These are phyloP conservation scores for Skeletonema grethae DNA, from an alignment of 108 stramenopile genomes.

Conservation along the genomic window DNA sequence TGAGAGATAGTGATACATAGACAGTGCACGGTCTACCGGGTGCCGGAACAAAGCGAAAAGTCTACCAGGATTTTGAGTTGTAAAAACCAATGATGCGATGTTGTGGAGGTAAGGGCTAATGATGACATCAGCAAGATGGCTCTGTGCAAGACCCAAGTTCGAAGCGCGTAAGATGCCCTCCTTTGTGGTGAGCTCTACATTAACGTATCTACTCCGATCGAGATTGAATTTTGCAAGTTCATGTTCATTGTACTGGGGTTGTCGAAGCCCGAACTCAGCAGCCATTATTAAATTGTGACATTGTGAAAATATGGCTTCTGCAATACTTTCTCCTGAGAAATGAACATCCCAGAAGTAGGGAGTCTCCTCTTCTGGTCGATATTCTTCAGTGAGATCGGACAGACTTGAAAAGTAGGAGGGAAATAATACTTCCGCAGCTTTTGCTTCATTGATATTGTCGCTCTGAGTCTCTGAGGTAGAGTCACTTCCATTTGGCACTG, in stretches of 20 bases:
- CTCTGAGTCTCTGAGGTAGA: neutral
- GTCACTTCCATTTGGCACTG: neutral
- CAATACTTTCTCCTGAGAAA: slow-evolving; percentile 52
- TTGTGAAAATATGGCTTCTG: slow-evolving; percentile 34
- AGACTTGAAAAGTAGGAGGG: slow-evolving; percentile 23
- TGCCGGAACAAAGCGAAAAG: slow-evolving; percentile 53
- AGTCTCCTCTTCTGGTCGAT: slow-evolving; percentile 30
- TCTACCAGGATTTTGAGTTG: slow-evolving; percentile 24
- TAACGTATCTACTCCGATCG: slow-evolving; percentile 46
- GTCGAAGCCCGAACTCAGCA: slow-evolving; percentile 44
- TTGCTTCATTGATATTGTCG: neutral
- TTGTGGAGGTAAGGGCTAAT: slow-evolving; percentile 38
- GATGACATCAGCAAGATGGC: slow-evolving; percentile 49
- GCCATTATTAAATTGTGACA: slow-evolving; percentile 46
- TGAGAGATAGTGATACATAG: slow-evolving; percentile 47
- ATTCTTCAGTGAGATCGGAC: slow-evolving; percentile 22
- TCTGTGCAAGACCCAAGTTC: slow-evolving; percentile 31
- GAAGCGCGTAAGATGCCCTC: slow-evolving; percentile 48
- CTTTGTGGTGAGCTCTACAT: slow-evolving; percentile 48
- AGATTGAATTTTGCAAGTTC: slow-evolving; percentile 30
- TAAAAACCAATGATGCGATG: slow-evolving; percentile 29
- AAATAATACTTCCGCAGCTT: slow-evolving; percentile 6
- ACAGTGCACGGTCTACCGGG: slow-evolving; percentile 51
- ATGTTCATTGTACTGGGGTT: slow-evolving; percentile 42
- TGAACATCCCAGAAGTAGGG: slow-evolving; percentile 60